Percentiles rank a stretch among this genome's conserved stretches.
Evolutionary conservation across 352 stramenopile species (phyloP).

Genomic region (Thalassiosira sp.): DNA sequence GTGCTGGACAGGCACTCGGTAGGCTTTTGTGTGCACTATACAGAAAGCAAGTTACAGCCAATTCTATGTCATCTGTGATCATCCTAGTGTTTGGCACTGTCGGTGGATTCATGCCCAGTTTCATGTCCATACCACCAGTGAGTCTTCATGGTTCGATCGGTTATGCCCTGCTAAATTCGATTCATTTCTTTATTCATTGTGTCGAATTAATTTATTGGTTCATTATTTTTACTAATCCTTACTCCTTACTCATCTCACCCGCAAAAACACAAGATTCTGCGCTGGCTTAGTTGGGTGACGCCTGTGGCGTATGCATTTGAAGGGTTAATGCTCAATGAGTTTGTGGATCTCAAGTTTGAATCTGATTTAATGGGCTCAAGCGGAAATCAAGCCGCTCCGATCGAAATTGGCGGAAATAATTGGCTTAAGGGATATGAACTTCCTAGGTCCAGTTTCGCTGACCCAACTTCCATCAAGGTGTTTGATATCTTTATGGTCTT

Average conservation of each 20-base stretch:
- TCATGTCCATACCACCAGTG: slow-evolving; percentile 20
- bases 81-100: slow-evolving; percentile 52
- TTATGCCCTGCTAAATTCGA: no score
- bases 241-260: no score
- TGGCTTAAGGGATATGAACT: slow-evolving; percentile 26
- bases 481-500: slow-evolving; percentile 55
- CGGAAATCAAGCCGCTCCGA: not conserved
- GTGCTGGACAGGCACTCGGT: slow-evolving; percentile 45
- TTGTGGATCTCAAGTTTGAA: slow-evolving; percentile 22
- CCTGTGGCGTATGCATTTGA: slow-evolving; percentile 55
- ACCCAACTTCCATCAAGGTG: slow-evolving; percentile 30
- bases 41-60: slow-evolving; percentile 53
- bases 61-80: slow-evolving; percentile 32
- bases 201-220: no score
- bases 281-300: slow-evolving; percentile 51
- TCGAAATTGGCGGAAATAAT: slow-evolving; percentile 26
- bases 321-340: slow-evolving; percentile 56
- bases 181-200: no score
- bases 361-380: slow-evolving; percentile 4
- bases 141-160: no score
- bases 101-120: slow-evolving; percentile 53
- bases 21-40: slow-evolving; percentile 49
- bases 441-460: slow-evolving; percentile 16
- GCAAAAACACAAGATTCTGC: no score
- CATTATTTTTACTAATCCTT: no score